Evolutionary conservation across 164 flowering plant genomes (phyloP), one percentile per base, ranked within the genome.

Genomic region (Litsea cubeba): DNA sequence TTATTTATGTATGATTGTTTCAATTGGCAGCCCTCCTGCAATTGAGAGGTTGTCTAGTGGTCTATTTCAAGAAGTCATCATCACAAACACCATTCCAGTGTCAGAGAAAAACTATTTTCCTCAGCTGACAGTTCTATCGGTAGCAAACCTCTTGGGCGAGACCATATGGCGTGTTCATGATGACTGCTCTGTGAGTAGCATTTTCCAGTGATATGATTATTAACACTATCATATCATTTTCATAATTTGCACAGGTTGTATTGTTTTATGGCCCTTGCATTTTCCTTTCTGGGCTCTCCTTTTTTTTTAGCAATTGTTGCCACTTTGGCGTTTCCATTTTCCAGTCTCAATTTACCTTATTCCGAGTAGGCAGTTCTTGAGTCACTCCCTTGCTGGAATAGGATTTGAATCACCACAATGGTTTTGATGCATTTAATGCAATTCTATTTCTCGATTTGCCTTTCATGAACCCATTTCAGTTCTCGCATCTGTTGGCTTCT

Each of bases 131-230:
- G 79, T 92, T 64, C 75, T 92, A 74, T 92, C 97, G 17, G 95
- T 92, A 10, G 96, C 96, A 78, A 92, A 92, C 83, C 90, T 92
- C 17, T 79, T 90, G 76, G 98, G 95, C 35, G 96, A 92, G 87
- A 89, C 97, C 65, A 91, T 87, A 80, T 90, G 95, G 97, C 97
- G 94, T 60, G 98, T 89, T 75, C 97, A 94, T 82, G 98, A 94
- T 84, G 98, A 94, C 84, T 91, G 91, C 77, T 86, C 98, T 71
- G 97, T 94, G 83, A 94, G 98, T 92, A 83, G 78, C 79, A 81
- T 85, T 73, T 87, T 88, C 81, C 83, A 79, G 72, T 83, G 79
- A 78, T 76, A 40, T 40, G 68, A 24, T 65, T 79, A 24, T 62
- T 76, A 26, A 30, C 17, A 49, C 58, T 32, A 51, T 74, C 11